Percentiles rank a stretch among this genome's conserved stretches.
Evolutionary conservation across 1,284 basidiomycete genomes (phyloP).

Genomic region (Malassezia japonica): DNA sequence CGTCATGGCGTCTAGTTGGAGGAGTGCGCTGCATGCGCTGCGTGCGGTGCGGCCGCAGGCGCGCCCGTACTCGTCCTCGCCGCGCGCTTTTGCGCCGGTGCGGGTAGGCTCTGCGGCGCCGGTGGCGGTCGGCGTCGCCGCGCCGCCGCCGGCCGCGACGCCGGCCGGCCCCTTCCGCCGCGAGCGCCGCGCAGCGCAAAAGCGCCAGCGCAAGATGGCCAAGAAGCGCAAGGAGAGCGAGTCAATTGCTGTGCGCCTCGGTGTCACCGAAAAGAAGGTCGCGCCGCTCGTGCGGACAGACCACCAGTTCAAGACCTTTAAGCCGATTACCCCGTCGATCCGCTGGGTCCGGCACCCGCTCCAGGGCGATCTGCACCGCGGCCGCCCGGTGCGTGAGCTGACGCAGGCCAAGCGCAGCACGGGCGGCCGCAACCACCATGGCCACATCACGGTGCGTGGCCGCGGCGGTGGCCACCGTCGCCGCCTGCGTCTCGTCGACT

Average conservation of each 20-base stretch:
- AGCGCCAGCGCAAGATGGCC: slow-evolving; percentile 26
- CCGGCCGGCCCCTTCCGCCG: slow-evolving; percentile 14
- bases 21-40: neutral
- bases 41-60: neutral
- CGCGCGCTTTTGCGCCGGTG: neutral
- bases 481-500: slow-evolving; percentile 79
- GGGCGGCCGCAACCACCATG: slow-evolving; percentile 72
- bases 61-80: neutral
- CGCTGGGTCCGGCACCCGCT: slow-evolving; percentile 76
- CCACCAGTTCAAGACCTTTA: slow-evolving; percentile 69
- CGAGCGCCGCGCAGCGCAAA: slow-evolving; percentile 30
- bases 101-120: slow-evolving; percentile 3
- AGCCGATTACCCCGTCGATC: slow-evolving; percentile 71
- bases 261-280: slow-evolving; percentile 24
- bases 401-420: slow-evolving; percentile 72
- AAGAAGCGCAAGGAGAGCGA: slow-evolving; percentile 23
- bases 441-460: slow-evolving; percentile 76
- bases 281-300: slow-evolving; percentile 44
- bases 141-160: neutral
- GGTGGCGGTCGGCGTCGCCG: slow-evolving; percentile 5
- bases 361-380: slow-evolving; percentile 71
- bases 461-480: slow-evolving; percentile 84
- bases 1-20: slow-evolving; percentile 4
- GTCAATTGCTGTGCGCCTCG: slow-evolving; percentile 34
- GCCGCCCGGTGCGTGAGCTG: slow-evolving; percentile 67